These are phyloP conservation scores for Kockiozyma suomiensis DNA, from an alignment of 805 yeast species.

Conservation along the genomic window DNA sequence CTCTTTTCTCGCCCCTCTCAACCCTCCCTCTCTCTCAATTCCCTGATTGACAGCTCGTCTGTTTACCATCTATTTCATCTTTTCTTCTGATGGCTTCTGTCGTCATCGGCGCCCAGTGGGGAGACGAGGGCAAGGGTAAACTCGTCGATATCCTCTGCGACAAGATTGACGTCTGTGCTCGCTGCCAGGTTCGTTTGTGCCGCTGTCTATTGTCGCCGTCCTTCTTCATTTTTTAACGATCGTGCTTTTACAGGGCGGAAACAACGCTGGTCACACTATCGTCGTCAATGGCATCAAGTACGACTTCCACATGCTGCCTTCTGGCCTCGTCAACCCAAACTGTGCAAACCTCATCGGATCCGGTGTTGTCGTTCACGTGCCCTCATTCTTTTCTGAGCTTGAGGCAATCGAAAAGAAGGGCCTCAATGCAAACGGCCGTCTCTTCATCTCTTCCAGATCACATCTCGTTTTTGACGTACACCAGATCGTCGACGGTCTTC, in stretches of 20 bases:
- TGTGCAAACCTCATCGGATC: constrained; percentile 90
- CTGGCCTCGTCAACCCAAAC: constrained; percentile 93
- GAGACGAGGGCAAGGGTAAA: constrained; percentile 99
- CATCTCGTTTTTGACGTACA: constrained; percentile 98
- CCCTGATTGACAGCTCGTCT: not conserved
- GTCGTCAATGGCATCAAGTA: constrained; percentile 86
- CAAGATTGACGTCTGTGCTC: constrained; percentile 92
- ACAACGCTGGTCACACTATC: constrained; percentile 98
- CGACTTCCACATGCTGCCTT: constrained; percentile 98
- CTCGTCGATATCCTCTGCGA: constrained; percentile 94
- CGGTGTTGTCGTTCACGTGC: constrained; percentile 95
- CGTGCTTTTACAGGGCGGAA: constrained; percentile 84
- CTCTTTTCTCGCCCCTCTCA: not conserved
- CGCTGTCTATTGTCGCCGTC: no score
- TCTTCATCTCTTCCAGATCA: constrained; percentile 89
- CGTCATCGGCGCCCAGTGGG: constrained; percentile 99
- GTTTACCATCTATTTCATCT: not conserved
- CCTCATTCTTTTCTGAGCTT: constrained; percentile 88
- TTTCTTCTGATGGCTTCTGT: constrained; percentile 53
- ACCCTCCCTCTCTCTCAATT: not conserved
- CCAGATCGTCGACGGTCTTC: constrained; percentile 92
- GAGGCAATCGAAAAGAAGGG: constrained; percentile 76
- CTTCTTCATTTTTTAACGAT: no score
- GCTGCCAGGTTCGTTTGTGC: constrained; percentile 63
- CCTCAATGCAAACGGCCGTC: constrained; percentile 63